A percentile compares a stretch with the other conserved stretches of the same genome.
These are phyloP conservation scores for Graphilbum ipis-grandicollis DNA, from an alignment of 2,329 filamentous ascomycete genomes.

Conservation along the genomic window DNA sequence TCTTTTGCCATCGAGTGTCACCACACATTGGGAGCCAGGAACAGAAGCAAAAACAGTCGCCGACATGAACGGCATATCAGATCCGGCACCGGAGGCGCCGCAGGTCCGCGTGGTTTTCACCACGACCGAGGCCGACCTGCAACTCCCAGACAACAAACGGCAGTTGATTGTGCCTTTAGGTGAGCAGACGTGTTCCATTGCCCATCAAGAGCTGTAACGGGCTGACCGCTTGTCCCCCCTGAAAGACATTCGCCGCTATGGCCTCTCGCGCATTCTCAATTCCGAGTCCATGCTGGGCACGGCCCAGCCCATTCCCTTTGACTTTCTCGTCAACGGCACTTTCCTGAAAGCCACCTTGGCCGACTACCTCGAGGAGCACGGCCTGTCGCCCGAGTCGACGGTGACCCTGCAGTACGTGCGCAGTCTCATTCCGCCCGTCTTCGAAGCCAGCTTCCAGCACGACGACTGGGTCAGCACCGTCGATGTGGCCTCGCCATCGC, in stretches of 20 bases:
- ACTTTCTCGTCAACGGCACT: conserved; percentile 88
- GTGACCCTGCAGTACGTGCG: conserved; percentile 85
- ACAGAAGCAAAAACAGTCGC: no score
- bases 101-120: conserved; percentile 54
- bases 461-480: conserved; percentile 92
- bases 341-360: conserved; percentile 82
- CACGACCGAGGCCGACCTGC: conserved; percentile 42
- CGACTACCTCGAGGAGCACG: conserved; percentile 72
- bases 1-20: no score
- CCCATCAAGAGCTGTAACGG: no score
- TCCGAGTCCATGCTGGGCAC: conserved; percentile 55
- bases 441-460: conserved; percentile 85
- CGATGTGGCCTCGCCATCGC: conserved; percentile 47
- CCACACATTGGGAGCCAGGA: no score
- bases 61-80: not conserved
- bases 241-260: conserved; percentile 50
- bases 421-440: conserved; percentile 73
- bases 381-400: conserved; percentile 75
- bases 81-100: conserved; percentile 15
- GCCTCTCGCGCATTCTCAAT: conserved; percentile 52
- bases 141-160: conserved; percentile 43
- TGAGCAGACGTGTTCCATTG: conserved; percentile 14
- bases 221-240: conserved; percentile 1
- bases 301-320: conserved; percentile 58
- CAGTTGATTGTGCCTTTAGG: conserved; percentile 46